Percentiles rank a stretch among this genome's conserved stretches.
These are phyloP conservation scores for Ustilago cynodontis DNA, from an alignment of 1,284 basidiomycete species.

Conservation along the genomic window DNA sequence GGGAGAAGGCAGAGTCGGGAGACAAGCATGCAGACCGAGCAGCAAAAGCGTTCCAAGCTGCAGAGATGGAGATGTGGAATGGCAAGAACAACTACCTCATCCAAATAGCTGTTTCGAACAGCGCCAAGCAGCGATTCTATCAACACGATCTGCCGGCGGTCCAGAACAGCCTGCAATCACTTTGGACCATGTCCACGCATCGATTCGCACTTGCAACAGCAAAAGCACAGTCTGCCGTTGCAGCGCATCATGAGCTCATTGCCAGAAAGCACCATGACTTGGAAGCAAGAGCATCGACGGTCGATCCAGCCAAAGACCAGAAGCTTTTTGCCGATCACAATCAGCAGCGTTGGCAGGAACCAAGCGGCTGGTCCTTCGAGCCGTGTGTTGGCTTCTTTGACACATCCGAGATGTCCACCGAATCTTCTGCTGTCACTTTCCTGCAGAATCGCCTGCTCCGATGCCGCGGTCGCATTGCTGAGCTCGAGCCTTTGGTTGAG, in stretches of 20 bases:
- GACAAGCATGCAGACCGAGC: slow-evolving; percentile 55
- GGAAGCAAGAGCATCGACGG: slow-evolving; percentile 19
- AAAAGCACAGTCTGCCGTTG: slow-evolving; percentile 20
- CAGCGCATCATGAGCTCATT: slow-evolving; percentile 36
- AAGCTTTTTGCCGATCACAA: slow-evolving; percentile 52
- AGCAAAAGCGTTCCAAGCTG: slow-evolving; percentile 41
- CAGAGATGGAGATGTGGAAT: slow-evolving; percentile 57
- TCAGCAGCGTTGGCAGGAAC: slow-evolving; percentile 51
- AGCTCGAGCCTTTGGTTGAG: slow-evolving; percentile 42
- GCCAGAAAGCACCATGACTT: slow-evolving; percentile 23
- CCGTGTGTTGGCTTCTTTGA: slow-evolving; percentile 61
- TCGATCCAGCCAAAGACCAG: slow-evolving; percentile 41
- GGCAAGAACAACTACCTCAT: slow-evolving; percentile 59
- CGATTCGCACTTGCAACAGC: slow-evolving; percentile 26
- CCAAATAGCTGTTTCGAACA: slow-evolving; percentile 49
- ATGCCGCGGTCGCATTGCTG: slow-evolving; percentile 36
- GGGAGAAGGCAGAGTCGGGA: slow-evolving; percentile 50
- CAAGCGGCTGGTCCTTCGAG: slow-evolving; percentile 51
- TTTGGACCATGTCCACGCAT: slow-evolving; percentile 50
- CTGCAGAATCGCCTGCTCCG: slow-evolving; percentile 56
- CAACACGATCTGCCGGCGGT: slow-evolving; percentile 42
- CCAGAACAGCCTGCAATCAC: slow-evolving; percentile 46
- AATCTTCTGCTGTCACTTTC: slow-evolving; percentile 40
- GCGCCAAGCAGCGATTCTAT: slow-evolving; percentile 53
- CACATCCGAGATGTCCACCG: slow-evolving; percentile 52